Percentiles rank a stretch among this genome's conserved stretches.
These are phyloP conservation scores for Tubosaeta sp. DNA, from an alignment of 768 basidiomycete genomes.

Conservation along the genomic window DNA sequence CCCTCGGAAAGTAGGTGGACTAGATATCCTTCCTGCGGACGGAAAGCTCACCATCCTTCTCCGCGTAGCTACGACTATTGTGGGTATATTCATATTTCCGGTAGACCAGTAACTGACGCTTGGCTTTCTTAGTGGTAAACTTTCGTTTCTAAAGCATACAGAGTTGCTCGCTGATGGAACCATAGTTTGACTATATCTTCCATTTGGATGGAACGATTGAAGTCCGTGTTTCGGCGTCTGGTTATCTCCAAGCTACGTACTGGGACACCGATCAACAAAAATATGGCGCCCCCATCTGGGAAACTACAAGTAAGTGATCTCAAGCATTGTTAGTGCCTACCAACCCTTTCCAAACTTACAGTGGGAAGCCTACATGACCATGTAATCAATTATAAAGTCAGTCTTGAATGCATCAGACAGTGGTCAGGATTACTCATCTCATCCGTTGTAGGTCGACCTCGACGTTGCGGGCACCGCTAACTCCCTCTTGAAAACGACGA, in stretches of 20 bases:
- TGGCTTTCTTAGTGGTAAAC: constrained; percentile 28
- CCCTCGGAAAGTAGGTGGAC: constrained; percentile 56
- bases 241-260: constrained; percentile 63
- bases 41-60: background rate
- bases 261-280: constrained; percentile 46
- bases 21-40: background rate
- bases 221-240: constrained; percentile 63
- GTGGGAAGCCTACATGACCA: constrained; percentile 69
- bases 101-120: background rate
- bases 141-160: background rate
- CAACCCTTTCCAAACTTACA: constrained; percentile 17
- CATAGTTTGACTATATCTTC: constrained; percentile 65
- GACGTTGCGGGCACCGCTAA: constrained; percentile 59
- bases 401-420: background rate
- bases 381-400: constrained; percentile 59
- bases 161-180: constrained; percentile 1
- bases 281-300: constrained; percentile 54
- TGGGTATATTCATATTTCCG: constrained; percentile 27
- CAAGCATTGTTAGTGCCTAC: background rate
- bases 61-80: constrained; percentile 53
- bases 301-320: constrained; percentile 45
- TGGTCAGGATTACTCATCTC: background rate
- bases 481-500: constrained; percentile 49
- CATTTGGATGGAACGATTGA: constrained; percentile 65
- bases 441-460: constrained; percentile 48